Percentiles rank a stretch among this genome's conserved stretches.
Conservation (phyloP, 352 stramenopile species). For the Phytophthora quininea region DNA sequence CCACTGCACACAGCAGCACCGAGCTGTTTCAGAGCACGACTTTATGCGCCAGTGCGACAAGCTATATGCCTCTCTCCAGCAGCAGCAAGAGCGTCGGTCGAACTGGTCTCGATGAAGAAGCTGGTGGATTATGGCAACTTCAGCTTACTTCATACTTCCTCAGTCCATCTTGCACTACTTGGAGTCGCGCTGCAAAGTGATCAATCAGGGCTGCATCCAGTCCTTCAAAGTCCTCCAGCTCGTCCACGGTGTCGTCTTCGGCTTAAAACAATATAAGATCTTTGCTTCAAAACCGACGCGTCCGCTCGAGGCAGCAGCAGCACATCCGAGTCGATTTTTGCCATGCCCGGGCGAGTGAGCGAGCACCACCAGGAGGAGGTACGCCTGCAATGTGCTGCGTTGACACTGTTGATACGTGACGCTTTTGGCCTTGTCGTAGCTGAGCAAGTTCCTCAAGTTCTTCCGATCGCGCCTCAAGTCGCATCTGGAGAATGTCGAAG, state of each 20-base stretch:
- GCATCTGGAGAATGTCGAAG: slow-evolving; percentile 83
- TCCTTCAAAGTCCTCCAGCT: no score
- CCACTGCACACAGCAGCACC: slow-evolving; percentile 28
- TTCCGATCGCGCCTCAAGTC: slow-evolving; percentile 78
- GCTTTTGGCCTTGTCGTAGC: slow-evolving; percentile 27
- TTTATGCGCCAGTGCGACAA: slow-evolving; percentile 32
- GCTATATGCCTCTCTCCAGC: slow-evolving; percentile 24
- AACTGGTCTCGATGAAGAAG: neutral
- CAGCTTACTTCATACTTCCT: no score
- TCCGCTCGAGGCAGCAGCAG: neutral
- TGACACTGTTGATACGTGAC: no score
- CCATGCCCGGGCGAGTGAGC: slow-evolving; percentile 39
- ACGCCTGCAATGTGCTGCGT: neutral
- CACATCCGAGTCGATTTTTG: neutral
- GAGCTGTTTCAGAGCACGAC: slow-evolving; percentile 14
- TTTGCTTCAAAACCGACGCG: slow-evolving; percentile 25
- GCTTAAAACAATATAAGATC: slow-evolving; percentile 5
- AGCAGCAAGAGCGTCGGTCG: slow-evolving; percentile 14
- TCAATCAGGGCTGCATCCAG: no score
- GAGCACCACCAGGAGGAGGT: slow-evolving; percentile 77
- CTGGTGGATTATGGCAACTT: no score
- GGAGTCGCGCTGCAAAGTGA: no score
- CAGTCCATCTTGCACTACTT: no score
- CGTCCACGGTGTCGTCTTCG: no score
- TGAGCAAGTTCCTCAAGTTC: slow-evolving; percentile 88